Conservation (phyloP, 345 rosid genomes). For the Populus davidiana region DNA sequence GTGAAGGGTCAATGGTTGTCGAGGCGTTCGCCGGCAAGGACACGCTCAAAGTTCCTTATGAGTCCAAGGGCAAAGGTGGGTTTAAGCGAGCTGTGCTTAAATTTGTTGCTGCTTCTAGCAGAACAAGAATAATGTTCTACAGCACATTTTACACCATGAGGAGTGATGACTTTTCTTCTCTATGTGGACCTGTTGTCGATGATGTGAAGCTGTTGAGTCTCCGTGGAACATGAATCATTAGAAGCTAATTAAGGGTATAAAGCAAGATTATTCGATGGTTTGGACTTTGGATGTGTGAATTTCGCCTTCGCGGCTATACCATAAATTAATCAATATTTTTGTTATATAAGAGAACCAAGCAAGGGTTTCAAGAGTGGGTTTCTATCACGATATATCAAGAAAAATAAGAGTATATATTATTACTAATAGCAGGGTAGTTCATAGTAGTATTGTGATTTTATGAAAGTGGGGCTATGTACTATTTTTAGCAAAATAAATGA, state of each 20-base stretch:
- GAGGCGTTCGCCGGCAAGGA: constrained; percentile 64
- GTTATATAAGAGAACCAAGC: background rate
- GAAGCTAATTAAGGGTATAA: background rate
- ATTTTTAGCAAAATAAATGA: background rate
- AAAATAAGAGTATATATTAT: background rate
- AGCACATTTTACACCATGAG: constrained; percentile 69
- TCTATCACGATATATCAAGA: background rate
- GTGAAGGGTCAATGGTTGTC: constrained; percentile 64
- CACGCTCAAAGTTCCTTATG: constrained; percentile 47
- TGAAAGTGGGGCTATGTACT: background rate
- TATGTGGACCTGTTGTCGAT: constrained; percentile 81
- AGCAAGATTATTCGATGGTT: background rate
- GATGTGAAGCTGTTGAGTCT: constrained; percentile 55
- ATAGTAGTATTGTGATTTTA: background rate
- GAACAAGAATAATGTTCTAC: constrained; percentile 58
- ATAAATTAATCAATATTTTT: background rate
- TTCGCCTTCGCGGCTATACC: background rate
- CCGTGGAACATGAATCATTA: constrained; percentile 10
- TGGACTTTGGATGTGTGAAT: background rate
- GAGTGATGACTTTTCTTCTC: constrained; percentile 62
- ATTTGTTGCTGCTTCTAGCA: constrained; percentile 49
- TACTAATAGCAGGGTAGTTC: background rate
- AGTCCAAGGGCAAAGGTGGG: constrained; percentile 65
- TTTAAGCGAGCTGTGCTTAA: constrained; percentile 42
- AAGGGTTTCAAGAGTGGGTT: background rate